A percentile compares a stretch with the other conserved stretches of the same genome.
These are phyloP conservation scores for Tetrapyrgos nigripes DNA, from an alignment of 1,284 basidiomycete genomes.

Conservation along the genomic window DNA sequence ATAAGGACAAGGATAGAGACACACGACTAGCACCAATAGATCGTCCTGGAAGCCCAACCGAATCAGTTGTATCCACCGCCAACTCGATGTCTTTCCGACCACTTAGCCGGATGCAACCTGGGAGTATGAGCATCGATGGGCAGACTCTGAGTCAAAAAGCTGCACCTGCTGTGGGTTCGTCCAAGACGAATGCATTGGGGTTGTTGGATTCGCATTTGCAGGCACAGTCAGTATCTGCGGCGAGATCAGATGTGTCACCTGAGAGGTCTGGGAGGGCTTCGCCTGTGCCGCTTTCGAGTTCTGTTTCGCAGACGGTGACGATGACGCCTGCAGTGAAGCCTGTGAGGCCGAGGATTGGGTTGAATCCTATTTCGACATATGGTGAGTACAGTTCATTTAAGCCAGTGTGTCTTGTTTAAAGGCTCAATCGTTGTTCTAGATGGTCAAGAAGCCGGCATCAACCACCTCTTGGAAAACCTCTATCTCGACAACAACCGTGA, in stretches of 20 bases:
- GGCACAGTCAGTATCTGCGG: too few relatives aligned
- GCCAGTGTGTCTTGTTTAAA: background rate
- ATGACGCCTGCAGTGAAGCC: constrained; percentile 52
- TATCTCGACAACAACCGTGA: constrained; percentile 88
- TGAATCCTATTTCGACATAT: constrained; percentile 70
- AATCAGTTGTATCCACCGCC: constrained; percentile 71
- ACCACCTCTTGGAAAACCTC: constrained; percentile 86
- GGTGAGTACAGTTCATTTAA: constrained; percentile 50
- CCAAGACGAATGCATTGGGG: constrained; percentile 78
- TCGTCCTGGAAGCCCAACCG: constrained; percentile 73
- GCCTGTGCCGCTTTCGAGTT: constrained; percentile 65
- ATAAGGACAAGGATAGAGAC: too few relatives aligned
- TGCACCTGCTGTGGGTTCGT: constrained; percentile 84
- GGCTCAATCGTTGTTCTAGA: constrained; percentile 51
- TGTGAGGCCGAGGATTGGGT: constrained; percentile 50
- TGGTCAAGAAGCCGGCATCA: constrained; percentile 86
- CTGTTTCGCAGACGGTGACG: constrained; percentile 40
- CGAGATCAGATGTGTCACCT: constrained; percentile 66
- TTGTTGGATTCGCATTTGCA: constrained; percentile 74
- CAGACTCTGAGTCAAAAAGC: constrained; percentile 85
- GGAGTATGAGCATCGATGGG: constrained; percentile 54
- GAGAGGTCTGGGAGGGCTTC: constrained; percentile 75
- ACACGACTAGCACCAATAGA: too few relatives aligned
- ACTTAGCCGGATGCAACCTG: constrained; percentile 66
- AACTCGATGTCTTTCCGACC: constrained; percentile 69